Conservation (phyloP, 2,329 filamentous ascomycete genomes). For the Metarhizium sp. region DNA sequence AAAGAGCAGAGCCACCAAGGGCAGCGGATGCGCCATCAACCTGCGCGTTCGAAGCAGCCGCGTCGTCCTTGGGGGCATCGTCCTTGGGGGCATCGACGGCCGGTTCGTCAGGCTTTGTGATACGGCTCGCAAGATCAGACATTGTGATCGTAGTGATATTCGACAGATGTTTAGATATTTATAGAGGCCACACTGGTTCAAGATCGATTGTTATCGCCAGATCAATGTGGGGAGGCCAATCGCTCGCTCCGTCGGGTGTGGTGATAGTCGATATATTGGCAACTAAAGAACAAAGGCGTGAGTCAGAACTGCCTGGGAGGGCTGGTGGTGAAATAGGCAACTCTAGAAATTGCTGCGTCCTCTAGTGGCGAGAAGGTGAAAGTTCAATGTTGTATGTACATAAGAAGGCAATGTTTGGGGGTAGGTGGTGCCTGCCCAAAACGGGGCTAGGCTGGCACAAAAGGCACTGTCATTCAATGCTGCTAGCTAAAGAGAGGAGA, state of each 20-base stretch:
- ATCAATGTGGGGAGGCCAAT: background rate
- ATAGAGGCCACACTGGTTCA: background rate
- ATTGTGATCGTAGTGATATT: background rate
- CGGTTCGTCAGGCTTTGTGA: slow-evolving; percentile 2
- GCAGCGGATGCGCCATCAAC: slow-evolving; percentile 6
- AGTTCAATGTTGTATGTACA: background rate
- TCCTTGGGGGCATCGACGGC: background rate
- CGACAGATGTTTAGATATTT: background rate
- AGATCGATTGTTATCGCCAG: background rate
- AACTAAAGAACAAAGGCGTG: too few species aligned
- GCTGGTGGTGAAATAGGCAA: background rate
- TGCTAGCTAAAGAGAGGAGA: too few species aligned
- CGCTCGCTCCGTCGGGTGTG: background rate
- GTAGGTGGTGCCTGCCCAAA: too few species aligned
- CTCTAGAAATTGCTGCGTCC: background rate
- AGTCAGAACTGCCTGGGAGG: background rate
- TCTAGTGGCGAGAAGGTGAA: background rate
- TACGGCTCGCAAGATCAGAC: slow-evolving; percentile 8
- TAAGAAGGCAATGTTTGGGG: too few species aligned
- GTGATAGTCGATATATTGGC: too few species aligned
- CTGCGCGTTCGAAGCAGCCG: slow-evolving; percentile 1
- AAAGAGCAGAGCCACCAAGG: slow-evolving; percentile 5
- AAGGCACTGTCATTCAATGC: too few species aligned
- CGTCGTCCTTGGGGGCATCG: background rate
- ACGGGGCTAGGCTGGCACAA: too few species aligned